phyloP scores from a whole-genome alignment of 2,329 filamentous ascomycete species.

The Botryotinia calthae region DNA sequence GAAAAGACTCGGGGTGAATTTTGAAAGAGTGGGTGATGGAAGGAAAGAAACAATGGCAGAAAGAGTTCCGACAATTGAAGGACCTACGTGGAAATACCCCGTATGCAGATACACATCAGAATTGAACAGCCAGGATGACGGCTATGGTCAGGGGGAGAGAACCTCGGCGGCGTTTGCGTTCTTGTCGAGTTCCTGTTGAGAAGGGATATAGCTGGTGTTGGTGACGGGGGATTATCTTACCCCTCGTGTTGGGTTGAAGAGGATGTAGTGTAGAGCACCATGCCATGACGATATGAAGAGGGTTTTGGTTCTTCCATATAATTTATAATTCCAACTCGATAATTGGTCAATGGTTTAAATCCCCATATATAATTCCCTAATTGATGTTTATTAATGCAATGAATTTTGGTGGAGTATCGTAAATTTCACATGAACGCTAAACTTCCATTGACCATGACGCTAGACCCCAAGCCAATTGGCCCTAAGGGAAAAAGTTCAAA shows the following conservation, averaged over 20 bases:
- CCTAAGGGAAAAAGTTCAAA: constrained; percentile 9
- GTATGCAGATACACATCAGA: neutral
- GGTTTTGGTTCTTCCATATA: neutral
- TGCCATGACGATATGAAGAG: neutral
- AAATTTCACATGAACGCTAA: constrained; percentile 9
- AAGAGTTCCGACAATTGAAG: neutral
- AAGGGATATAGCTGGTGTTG: neutral
- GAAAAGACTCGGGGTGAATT: constrained; percentile 12
- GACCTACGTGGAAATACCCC: neutral
- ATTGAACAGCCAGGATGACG: neutral
- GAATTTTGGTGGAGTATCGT: constrained; percentile 4
- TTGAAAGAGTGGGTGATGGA: neutral
- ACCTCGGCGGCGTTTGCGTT: neutral
- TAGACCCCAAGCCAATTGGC: constrained; percentile 12
- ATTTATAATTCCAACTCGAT: neutral
- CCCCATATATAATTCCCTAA: neutral
- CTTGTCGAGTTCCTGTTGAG: neutral
- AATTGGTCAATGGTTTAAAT: neutral
- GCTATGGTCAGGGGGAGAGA: neutral
- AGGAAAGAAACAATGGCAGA: neutral
- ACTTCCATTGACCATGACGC: constrained; percentile 2
- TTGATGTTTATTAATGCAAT: constrained; percentile 7
- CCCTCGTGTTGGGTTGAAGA: neutral
- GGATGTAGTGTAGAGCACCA: neutral
- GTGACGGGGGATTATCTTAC: neutral